Evolutionary conservation across 2,329 filamentous ascomycete species (phyloP).

Genomic region (Botrytis porri): DNA sequence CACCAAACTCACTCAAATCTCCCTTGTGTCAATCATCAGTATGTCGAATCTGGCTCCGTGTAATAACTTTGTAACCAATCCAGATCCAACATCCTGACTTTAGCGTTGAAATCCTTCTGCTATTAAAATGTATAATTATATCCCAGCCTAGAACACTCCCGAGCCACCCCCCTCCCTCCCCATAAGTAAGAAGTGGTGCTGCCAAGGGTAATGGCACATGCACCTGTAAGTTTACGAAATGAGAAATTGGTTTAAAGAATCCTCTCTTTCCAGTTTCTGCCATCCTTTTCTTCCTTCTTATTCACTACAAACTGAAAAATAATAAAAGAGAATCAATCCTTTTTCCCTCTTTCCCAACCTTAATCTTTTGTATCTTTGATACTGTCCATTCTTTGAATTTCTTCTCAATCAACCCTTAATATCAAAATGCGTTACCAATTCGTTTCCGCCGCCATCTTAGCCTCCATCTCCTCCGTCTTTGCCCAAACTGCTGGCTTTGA

Average conservation of each 20-base stretch:
- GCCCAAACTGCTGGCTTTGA: conserved; percentile 58
- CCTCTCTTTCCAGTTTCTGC: neutral
- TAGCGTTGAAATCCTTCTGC: neutral
- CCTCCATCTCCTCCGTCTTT: conserved; percentile 37
- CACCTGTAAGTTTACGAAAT: conserved; percentile 3
- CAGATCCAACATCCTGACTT: neutral
- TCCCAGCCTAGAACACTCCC: neutral
- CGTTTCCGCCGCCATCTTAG: conserved; percentile 32
- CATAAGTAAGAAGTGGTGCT: conserved; percentile 8
- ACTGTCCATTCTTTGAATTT: conserved; percentile 34
- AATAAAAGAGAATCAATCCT: conserved; percentile 1
- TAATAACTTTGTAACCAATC: neutral
- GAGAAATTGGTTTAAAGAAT: conserved; percentile 1
- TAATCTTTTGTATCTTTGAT: conserved; percentile 32
- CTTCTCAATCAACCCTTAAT: conserved; percentile 2
- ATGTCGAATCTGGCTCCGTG: neutral
- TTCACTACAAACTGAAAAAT: neutral
- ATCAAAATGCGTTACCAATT: conserved; percentile 35
- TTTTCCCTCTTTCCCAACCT: neutral
- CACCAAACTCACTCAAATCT: conserved; percentile 1
- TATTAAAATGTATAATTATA: conserved; percentile 7
- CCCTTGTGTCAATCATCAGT: neutral
- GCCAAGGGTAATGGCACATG: conserved; percentile 7
- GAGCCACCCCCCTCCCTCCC: neutral
- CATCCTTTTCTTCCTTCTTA: neutral